phyloP scores from a whole-genome alignment of 2,329 filamentous ascomycete species.

The Beauveria pseudobassiana region DNA sequence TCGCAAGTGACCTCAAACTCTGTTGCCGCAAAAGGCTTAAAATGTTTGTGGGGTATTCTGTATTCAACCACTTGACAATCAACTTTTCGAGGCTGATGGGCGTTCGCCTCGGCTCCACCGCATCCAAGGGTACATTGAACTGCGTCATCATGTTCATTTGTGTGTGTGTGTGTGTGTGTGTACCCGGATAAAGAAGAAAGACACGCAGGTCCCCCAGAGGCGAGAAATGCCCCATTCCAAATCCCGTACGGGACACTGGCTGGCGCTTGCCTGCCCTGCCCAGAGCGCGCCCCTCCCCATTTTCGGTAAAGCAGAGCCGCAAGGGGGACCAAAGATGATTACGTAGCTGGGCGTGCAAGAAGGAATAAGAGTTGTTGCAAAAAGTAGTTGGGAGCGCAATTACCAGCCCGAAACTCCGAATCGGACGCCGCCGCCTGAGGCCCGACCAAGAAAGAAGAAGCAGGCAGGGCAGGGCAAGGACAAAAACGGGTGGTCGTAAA shows the following conservation, averaged over 20 bases:
- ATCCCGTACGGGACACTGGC: not conserved
- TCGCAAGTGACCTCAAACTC: not conserved
- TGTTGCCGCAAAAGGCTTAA: not conserved
- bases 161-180: not conserved
- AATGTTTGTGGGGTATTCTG: not conserved
- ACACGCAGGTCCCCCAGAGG: not conserved
- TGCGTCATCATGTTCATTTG: not conserved
- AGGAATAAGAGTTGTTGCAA: not conserved
- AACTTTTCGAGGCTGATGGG: too few species aligned
- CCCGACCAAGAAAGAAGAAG: not conserved
- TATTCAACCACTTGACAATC: not conserved
- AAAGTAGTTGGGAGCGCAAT: not conserved
- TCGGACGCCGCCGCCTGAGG: conserved; percentile 9
- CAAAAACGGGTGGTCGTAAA: not conserved
- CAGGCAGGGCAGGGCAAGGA: too few species aligned
- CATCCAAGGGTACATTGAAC: not conserved
- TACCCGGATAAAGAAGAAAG: not conserved
- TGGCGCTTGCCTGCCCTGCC: not conserved
- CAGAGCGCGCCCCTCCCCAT: not conserved
- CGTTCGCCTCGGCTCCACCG: not conserved
- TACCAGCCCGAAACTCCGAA: not conserved
- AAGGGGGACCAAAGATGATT: not conserved
- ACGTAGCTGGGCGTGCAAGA: not conserved
- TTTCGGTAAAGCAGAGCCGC: not conserved
- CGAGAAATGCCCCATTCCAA: not conserved